Evolutionary conservation across 2,329 filamentous ascomycete genomes (phyloP).

Genomic region (Pestalotiopsis sp.): DNA sequence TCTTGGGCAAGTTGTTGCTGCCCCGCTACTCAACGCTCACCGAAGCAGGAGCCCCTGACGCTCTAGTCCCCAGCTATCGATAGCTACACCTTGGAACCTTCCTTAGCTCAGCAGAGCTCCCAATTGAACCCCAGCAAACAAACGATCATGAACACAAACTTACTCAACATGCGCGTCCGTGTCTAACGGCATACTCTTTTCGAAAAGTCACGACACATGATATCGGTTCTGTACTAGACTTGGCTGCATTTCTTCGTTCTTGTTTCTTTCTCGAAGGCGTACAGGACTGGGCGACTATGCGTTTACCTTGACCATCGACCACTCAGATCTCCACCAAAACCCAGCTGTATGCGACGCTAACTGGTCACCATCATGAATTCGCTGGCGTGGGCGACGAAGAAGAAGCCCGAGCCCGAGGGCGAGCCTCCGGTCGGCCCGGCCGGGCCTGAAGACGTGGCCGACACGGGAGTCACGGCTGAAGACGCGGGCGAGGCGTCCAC

Average conservation of each 20-base stretch:
- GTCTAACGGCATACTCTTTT: not conserved
- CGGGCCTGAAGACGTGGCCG: conserved; percentile 31
- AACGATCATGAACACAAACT: not conserved
- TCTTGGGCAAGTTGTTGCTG: not conserved
- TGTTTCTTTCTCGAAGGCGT: not conserved
- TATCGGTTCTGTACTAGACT: not conserved
- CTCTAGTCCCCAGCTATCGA: not conserved
- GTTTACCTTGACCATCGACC: not conserved
- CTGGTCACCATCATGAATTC: conserved; percentile 43
- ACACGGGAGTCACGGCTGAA: conserved; percentile 32
- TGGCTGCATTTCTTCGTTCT: not conserved
- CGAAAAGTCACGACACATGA: not conserved
- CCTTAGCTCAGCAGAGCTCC: not conserved
- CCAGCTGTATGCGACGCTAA: not conserved
- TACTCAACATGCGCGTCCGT: not conserved
- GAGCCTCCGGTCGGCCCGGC: conserved; percentile 28
- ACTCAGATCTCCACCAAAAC: conserved; percentile 1
- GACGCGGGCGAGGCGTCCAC: conserved; percentile 23
- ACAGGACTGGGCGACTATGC: not conserved
- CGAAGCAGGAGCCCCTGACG: not conserved
- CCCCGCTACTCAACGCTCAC: not conserved
- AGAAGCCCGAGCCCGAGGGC: conserved; percentile 33
- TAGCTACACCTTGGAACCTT: not conserved
- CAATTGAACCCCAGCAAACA: not conserved
- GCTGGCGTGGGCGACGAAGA: conserved; percentile 40